Evolutionary conservation across 2,329 filamentous ascomycete species (phyloP), one percentile per base, ranked within the genome.

Genomic region (Coleophoma cylindrospora): DNA sequence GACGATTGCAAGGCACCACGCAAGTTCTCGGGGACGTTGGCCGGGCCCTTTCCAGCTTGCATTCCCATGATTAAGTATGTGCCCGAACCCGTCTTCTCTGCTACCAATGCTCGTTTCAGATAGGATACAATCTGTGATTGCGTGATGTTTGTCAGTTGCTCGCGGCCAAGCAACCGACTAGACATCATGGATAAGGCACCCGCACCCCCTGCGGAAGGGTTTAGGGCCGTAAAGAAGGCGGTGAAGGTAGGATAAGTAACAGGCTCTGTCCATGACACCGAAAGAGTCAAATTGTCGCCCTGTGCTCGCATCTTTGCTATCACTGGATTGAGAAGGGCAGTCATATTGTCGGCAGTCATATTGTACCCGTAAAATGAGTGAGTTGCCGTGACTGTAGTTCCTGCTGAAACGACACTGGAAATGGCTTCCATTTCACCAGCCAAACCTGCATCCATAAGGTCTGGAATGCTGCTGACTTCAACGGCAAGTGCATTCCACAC

Each of bases 61-160:
- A 54, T 40, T 19, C 41, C 45, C 17, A 56, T 48, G 15, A 49
- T 50, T 13, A 70, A 59, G 33, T 62, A 58, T 2, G 66, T 64
- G 8, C 64, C 64, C 7, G 56, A 53, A 44, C 64, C 60, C 3
- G 66, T 47, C 40, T 63, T 59, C 47, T 57, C 54, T 48, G 52
- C 60, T 54, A 68, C 62, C 40, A 58, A 54, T 34, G 57, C 51
- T 38, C 60, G 55, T n/a, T 56, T 55, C 10, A 50, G 49, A 12
- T 54, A 48, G 34, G 55, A 64, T 21, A 12, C 48, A 2, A 34
- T 10, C 72, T 61, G 13, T 69, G 69, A 22, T 66, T 70, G n/a
- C 61, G 66, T 12, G 9, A 27, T 27, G 27, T 27, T 27, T 7
- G 7, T 27, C 27, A 27, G 27, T 10, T 27, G 7, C 2, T 7